Conservation (phyloP, 2,329 filamentous ascomycete species). For the Xylariomycetidae sp. region DNA sequence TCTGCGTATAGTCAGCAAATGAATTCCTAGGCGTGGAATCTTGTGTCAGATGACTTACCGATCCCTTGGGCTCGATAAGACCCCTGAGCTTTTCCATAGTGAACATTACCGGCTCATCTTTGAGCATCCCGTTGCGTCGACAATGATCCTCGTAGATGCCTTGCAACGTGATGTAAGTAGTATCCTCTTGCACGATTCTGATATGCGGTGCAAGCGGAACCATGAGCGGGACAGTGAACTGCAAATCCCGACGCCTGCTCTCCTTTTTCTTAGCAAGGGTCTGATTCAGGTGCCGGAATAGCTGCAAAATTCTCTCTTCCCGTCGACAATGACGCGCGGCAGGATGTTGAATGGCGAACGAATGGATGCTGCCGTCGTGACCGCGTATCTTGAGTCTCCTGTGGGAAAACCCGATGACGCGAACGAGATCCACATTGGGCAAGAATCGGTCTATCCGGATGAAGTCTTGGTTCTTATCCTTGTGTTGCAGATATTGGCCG, state of each 20-base stretch:
- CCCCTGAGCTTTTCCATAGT: conserved; percentile 90
- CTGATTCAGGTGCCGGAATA: conserved; percentile 97
- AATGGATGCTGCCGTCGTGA: conserved; percentile 94
- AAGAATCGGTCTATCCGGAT: conserved; percentile 95
- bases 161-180: conserved; percentile 89
- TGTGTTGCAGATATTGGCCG: conserved; percentile 93
- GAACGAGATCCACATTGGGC: conserved; percentile 87
- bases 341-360: conserved; percentile 94
- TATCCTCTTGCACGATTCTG: conserved; percentile 90
- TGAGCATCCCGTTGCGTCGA: conserved; percentile 75
- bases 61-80: conserved; percentile 62
- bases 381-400: conserved; percentile 91
- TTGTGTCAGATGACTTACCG: conserved; percentile 34
- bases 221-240: conserved; percentile 95
- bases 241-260: conserved; percentile 83
- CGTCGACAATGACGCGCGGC: conserved; percentile 86
- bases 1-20: conserved; percentile 37
- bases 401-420: conserved; percentile 86
- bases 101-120: conserved; percentile 92
- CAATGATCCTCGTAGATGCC: conserved; percentile 96
- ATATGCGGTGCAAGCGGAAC: conserved; percentile 92
- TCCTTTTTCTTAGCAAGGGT: conserved; percentile 90
- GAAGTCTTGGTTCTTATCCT: conserved; percentile 99
- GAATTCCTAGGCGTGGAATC: not conserved
- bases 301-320: conserved; percentile 89